phyloP scores from a whole-genome alignment of 352 stramenopile species.

The Globisporangium apiculatum region DNA sequence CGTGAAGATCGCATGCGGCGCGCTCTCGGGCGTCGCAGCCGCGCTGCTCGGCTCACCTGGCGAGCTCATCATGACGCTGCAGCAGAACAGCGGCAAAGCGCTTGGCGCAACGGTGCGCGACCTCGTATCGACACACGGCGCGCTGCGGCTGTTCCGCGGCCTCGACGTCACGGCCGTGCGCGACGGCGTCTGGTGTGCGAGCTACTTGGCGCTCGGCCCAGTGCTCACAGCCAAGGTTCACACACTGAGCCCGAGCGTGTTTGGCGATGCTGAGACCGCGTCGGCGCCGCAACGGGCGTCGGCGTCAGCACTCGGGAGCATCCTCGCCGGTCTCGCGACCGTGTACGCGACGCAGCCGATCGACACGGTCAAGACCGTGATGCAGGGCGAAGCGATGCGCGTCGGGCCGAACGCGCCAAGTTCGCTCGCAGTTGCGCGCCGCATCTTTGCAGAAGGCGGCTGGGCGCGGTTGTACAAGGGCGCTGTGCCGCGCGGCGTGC shows the following conservation, averaged over 20 bases:
- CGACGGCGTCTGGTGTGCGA: conserved; percentile 69
- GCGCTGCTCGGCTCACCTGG: conserved; percentile 58
- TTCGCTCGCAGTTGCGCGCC: conserved; percentile 30
- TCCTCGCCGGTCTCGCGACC: conserved; percentile 63
- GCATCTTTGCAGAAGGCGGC: conserved; percentile 47
- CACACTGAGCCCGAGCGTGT: conserved; percentile 33
- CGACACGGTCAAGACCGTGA: conserved; percentile 82
- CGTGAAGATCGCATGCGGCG: conserved; percentile 55
- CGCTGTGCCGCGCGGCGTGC: conserved; percentile 62
- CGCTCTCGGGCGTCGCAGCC: conserved; percentile 53
- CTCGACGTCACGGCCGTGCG: conserved; percentile 54
- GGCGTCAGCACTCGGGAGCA: conserved; percentile 56
- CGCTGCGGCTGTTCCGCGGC: conserved; percentile 46
- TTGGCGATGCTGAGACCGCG: conserved; percentile 40
- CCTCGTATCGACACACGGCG: conserved; percentile 36
- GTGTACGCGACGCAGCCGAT: conserved; percentile 74
- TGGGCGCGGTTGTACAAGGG: conserved; percentile 60
- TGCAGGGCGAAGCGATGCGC: conserved; percentile 68
- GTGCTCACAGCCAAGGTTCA: conserved; percentile 68
- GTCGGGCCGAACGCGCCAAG: conserved; percentile 28
- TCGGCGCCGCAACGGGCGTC: conserved; percentile 55
- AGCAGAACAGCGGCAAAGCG: conserved; percentile 75
- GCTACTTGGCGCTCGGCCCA: conserved; percentile 69
- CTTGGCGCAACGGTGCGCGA: conserved; percentile 56
- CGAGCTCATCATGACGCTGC: conserved; percentile 83